Base-by-base conservation (phyloP, 306 rosid genomes). In the Acacia crassicarpa region DNA sequence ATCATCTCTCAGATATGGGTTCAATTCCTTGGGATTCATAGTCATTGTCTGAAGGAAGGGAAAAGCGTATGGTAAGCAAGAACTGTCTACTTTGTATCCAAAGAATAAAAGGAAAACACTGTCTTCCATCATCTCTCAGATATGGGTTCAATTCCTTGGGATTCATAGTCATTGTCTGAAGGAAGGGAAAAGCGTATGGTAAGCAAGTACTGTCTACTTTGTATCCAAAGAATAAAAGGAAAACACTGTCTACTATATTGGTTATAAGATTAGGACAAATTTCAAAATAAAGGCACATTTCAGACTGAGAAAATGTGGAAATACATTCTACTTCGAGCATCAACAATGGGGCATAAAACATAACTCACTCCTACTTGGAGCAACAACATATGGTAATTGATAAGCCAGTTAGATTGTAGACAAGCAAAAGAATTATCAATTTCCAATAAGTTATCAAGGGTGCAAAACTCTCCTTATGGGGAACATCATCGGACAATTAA, bases 61-160 rank as follows among this genome's bases (percentile, higher is more conserved):
- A 4, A 16, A 8, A 14, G 7, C 8, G 53, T 35, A 43, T 19
- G 66, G 46, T 43, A 71, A 59, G 15, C 63, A 54, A 76, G 40
- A 27, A 76, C 22, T n/a, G 61, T 82, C 75, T 67, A 76, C 68
- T 61, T 54, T 54, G 25, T 20, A 54, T 17, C 25, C 5, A 11
- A 54, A 54, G n/a, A 8, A 54, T 8, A 54, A 48, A 11, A 80
- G 23, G 4, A 45, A 54, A 76, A 46, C 43, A 76, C 38, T 17
- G 51, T 79, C 63, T 73, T 77, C 98, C 98, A 33, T 88, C 25
- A 75, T 92, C 94, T 84, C 86, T 93, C n/a, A 88, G 85, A 85
- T 91, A 90, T 41, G 98, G 99, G 90, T 95, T 95, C 84, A 95
- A 82, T 78, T 95, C 99, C 86, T 59, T 93, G 11, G 97, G 95